Conservation (phyloP, 2,329 filamentous ascomycete genomes). For the Monilinia vaccinii-corymbosi region DNA sequence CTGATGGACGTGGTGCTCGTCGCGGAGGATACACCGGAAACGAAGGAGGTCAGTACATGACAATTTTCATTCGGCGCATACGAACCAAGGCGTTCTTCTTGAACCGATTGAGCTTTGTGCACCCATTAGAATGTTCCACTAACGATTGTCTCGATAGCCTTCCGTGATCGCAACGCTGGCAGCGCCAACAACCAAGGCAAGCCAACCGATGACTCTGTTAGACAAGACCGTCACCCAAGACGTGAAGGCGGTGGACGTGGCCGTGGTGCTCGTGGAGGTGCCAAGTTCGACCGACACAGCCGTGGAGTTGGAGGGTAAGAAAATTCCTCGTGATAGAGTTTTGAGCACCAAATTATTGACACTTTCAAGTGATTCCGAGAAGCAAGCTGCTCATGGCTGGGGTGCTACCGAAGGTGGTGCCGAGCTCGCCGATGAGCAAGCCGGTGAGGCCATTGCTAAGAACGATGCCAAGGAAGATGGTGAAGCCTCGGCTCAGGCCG, state of each 20-base stretch:
- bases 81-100: neutral
- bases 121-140: conserved; percentile 3
- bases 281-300: conserved; percentile 32
- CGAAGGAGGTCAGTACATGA: conserved; percentile 70
- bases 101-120: neutral
- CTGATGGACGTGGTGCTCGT: conserved; percentile 21
- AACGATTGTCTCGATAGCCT: conserved; percentile 47
- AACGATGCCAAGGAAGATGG: conserved; percentile 68
- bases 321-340: neutral
- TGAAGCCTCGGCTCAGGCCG: conserved; percentile 29
- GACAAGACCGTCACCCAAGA: conserved; percentile 42
- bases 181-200: conserved; percentile 74
- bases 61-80: neutral
- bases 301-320: conserved; percentile 27
- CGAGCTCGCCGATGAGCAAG: conserved; percentile 86
- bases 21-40: conserved; percentile 60
- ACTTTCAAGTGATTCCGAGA: conserved; percentile 60
- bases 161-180: conserved; percentile 81
- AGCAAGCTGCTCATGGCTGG: conserved; percentile 86
- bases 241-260: conserved; percentile 56
- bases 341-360: neutral
- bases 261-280: conserved; percentile 25
- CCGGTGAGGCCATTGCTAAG: conserved; percentile 81
- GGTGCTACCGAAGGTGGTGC: conserved; percentile 72
- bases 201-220: conserved; percentile 60